phyloP scores from a whole-genome alignment of 2,329 filamentous ascomycete genomes.

The Botrytis fragariae region DNA sequence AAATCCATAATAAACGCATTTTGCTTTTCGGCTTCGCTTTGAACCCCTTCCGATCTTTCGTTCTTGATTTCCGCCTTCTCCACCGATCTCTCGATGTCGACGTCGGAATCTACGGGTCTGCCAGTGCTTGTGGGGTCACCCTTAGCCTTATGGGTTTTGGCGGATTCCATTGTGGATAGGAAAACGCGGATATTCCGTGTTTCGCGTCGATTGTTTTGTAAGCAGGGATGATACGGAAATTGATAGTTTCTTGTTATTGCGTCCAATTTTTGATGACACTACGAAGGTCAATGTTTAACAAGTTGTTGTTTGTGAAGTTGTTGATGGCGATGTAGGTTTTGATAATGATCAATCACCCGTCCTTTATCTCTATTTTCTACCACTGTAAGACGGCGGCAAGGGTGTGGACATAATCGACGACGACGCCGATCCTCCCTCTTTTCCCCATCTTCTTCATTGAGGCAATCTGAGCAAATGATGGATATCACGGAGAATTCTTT shows the following conservation, averaged over 20 bases:
- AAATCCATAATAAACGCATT: slow-evolving; percentile 11
- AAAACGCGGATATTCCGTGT: neutral
- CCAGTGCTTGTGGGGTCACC: neutral
- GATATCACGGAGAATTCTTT: neutral
- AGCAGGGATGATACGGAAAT: neutral
- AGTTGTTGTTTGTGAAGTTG: neutral
- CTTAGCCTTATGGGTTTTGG: neutral
- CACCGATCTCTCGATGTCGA: slow-evolving; percentile 2
- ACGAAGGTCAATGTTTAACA: neutral
- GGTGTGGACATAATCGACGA: neutral
- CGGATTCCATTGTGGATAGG: neutral
- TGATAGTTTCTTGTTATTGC: neutral
- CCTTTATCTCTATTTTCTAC: neutral
- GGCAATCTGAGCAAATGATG: neutral
- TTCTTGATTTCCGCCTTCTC: neutral
- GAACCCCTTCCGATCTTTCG: neutral
- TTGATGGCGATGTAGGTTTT: neutral
- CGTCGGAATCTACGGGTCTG: neutral
- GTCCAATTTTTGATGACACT: neutral
- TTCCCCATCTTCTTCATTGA: neutral
- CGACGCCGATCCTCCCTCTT: neutral
- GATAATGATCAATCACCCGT: neutral
- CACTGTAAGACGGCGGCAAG: neutral
- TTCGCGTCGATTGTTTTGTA: neutral
- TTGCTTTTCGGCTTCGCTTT: neutral